Evolutionary conservation across 1,284 basidiomycete genomes (phyloP).

Genomic region (Amylostereum chailletii): DNA sequence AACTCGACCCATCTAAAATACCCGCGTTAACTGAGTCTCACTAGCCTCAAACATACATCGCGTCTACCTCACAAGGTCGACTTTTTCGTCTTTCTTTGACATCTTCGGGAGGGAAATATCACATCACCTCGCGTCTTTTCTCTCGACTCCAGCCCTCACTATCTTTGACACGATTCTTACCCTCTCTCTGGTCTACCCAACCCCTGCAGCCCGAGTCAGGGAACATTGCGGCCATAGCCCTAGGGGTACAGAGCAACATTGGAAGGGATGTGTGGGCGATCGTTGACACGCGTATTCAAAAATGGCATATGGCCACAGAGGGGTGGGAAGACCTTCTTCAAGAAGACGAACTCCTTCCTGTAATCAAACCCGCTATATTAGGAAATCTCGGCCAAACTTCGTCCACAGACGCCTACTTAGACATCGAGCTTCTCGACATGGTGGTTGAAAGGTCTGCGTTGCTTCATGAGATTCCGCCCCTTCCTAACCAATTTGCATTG

Average conservation of each 20-base stretch:
- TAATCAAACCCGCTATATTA: conserved; percentile 34
- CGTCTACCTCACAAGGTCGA: conserved; percentile 56
- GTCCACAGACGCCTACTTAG: conserved; percentile 37
- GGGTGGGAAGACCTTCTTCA: conserved; percentile 56
- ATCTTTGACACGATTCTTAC: conserved; percentile 50
- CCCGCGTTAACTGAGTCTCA: background rate
- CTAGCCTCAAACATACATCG: conserved; percentile 58
- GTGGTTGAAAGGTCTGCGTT: conserved; percentile 47
- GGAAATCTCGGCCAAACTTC: conserved; percentile 29
- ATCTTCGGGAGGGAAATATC: conserved; percentile 59
- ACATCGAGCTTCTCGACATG: conserved; percentile 63
- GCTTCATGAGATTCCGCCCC: background rate
- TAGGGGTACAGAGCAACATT: conserved; percentile 30
- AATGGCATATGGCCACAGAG: conserved; percentile 56
- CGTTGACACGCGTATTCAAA: conserved; percentile 57
- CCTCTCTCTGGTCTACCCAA: conserved; percentile 40
- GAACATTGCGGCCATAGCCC: conserved; percentile 51
- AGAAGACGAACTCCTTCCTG: conserved; percentile 42
- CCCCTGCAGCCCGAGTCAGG: conserved; percentile 30
- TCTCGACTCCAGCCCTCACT: conserved; percentile 44
- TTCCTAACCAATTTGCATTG: background rate
- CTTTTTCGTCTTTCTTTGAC: conserved; percentile 58
- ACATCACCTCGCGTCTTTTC: conserved; percentile 47
- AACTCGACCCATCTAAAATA: background rate
- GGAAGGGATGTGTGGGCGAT: conserved; percentile 56